These are phyloP conservation scores for Mortierella claussenii DNA, from an alignment of 192 early-diverging fungal species.

Conservation along the genomic window DNA sequence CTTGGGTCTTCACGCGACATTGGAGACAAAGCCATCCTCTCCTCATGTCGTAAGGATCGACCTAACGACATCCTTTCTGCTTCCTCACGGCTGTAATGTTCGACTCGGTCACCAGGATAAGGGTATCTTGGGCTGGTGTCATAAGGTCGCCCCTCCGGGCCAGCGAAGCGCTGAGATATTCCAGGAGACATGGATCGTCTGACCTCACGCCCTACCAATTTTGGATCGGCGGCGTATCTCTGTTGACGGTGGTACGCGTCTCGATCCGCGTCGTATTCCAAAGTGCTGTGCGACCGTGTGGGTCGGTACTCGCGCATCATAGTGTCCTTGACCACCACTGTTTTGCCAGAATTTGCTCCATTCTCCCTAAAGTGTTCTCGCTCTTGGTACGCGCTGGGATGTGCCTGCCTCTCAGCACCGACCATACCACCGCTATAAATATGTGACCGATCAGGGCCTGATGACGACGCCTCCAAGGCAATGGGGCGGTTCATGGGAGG, in stretches of 20 bases:
- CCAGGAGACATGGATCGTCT: conserved; percentile 28
- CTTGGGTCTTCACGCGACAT: conserved; percentile 17
- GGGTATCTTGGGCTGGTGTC: conserved; percentile 13
- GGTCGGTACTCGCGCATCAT: conserved; percentile 19
- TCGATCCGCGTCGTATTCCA: conserved; percentile 20
- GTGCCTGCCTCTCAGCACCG: conserved; percentile 19
- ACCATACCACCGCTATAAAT: conserved; percentile 25
- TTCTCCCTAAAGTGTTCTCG: conserved; percentile 3
- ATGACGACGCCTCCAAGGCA: conserved; percentile 1
- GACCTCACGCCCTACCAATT: conserved; percentile 3
- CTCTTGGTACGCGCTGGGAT: conserved; percentile 7
- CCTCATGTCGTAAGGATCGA: conserved; percentile 16
- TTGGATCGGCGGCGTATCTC: conserved; percentile 15
- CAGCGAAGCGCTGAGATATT: neutral
- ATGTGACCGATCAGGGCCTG: conserved; percentile 9
- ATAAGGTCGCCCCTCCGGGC: conserved; percentile 7
- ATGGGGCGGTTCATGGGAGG: neutral
- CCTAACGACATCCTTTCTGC: neutral
- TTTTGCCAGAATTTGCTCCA: neutral
- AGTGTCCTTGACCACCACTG: conserved; percentile 5
- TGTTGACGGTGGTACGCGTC: conserved; percentile 3
- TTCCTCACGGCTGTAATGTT: conserved; percentile 15
- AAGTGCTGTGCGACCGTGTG: conserved; percentile 14
- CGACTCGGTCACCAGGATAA: conserved; percentile 3
- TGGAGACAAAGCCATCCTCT: conserved; percentile 17